A percentile compares a stretch with the other conserved stretches of the same genome.
phyloP scores from a whole-genome alignment of 768 basidiomycete genomes.

The Suillus plorans region DNA sequence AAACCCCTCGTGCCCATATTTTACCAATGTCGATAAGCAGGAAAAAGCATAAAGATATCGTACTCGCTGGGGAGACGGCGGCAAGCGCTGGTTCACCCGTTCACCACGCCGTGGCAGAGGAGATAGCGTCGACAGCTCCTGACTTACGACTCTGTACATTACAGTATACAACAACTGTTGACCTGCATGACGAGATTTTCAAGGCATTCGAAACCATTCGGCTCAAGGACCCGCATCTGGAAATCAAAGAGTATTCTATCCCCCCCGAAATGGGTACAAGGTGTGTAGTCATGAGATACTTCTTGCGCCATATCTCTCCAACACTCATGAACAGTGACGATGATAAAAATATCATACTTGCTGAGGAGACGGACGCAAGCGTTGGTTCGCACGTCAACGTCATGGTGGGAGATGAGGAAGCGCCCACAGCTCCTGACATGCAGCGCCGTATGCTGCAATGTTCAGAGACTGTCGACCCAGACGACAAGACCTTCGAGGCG shows the following conservation, averaged over 20 bases:
- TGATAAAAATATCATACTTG: conserved; percentile 23
- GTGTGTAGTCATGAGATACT: neutral
- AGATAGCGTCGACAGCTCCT: conserved; percentile 18
- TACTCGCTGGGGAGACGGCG: neutral
- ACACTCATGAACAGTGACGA: neutral
- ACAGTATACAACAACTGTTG: neutral
- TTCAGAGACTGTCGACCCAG: conserved; percentile 25
- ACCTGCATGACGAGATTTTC: neutral
- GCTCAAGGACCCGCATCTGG: conserved; percentile 26
- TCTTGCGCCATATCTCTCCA: neutral
- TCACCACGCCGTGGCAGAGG: conserved; percentile 25
- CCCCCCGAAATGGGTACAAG: neutral
- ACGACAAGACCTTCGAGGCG: conserved; percentile 17
- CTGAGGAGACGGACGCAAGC: conserved; percentile 16
- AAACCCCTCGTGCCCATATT: neutral
- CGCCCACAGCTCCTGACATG: conserved; percentile 24
- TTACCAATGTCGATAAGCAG: neutral
- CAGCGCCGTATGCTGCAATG: conserved; percentile 29
- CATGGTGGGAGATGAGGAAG: conserved; percentile 31
- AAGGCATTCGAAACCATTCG: conserved; percentile 29
- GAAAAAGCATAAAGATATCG: neutral
- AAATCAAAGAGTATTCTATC: conserved; percentile 16
- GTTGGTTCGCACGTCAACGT: conserved; percentile 37
- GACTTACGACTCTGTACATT: neutral
- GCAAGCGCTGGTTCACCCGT: neutral